Evolutionary conservation across 768 basidiomycete species (phyloP).

Genomic region (Tremella fuciformis): DNA sequence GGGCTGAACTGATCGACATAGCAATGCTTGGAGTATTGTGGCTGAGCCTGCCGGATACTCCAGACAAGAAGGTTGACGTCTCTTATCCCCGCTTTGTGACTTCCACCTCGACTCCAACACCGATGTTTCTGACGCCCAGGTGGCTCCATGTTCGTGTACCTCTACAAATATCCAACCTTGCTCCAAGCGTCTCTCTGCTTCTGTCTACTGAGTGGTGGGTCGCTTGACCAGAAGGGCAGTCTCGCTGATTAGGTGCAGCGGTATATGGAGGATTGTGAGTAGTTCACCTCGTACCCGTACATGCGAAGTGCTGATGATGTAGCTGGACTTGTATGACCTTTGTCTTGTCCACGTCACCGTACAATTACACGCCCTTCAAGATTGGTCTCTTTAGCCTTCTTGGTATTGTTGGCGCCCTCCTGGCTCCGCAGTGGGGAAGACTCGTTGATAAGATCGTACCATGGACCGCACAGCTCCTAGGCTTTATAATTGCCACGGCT

Average conservation of each 20-base stretch:
- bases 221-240: no score
- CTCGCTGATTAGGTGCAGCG: conserved; percentile 16
- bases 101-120: background rate
- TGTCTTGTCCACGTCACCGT: conserved; percentile 71
- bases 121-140: conserved; percentile 9
- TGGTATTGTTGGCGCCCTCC: conserved; percentile 61
- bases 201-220: conserved; percentile 61
- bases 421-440: conserved; percentile 68
- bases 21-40: conserved; percentile 63
- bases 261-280: conserved; percentile 43
- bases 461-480: conserved; percentile 71
- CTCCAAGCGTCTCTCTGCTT: conserved; percentile 63
- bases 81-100: conserved; percentile 61
- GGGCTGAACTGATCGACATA: background rate
- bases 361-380: conserved; percentile 59
- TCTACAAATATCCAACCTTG: conserved; percentile 72
- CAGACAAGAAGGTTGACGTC: conserved; percentile 61
- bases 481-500: conserved; percentile 42
- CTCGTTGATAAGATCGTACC: conserved; percentile 68
- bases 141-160: conserved; percentile 71
- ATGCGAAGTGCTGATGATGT: conserved; percentile 8
- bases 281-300: background rate
- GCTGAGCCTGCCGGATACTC: conserved; percentile 74
- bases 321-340: conserved; percentile 61
- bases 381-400: conserved; percentile 74